Base-by-base conservation (phyloP, 495 filamentous ascomycete species). In the Penicillium cataractarum region DNA sequence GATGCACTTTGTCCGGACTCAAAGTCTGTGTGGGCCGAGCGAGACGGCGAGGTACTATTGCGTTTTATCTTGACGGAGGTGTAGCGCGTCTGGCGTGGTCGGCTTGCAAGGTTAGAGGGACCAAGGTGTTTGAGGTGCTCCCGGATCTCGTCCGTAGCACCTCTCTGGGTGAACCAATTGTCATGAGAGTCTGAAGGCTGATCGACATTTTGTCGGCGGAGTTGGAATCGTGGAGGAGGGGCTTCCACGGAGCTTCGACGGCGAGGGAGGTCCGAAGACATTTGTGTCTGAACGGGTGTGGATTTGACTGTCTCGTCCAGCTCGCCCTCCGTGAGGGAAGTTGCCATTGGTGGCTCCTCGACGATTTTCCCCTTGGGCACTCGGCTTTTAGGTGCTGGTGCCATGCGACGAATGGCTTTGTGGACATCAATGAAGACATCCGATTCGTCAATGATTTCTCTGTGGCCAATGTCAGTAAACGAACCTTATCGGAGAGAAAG, bases 341-440 rank as follows among this genome's bases (percentile, higher is more conserved):
- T 58, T 9, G 71, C 65, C 57, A 68, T 66, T 7, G 79, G 79
- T 15, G 78, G 70, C 54, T 82, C 76, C 69, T 85, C 77, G 35
- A 86, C 78, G 65, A 87, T 76, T 63, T 78, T 76, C 56, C 84
- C 83, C 68, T 89, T 88, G 19, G 83, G 80, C 51, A 87, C 77
- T 60, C 88, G 77, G 46, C 80, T 79, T 66, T 84, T 81, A 35
- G 89, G 89, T 0, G 89, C 89, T 8, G 87, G 87, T 24, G 84
- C 76, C 75, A 89, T 82, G 24, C 95, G 90, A 32, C 95, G 85
- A 64, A 99, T 97, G 7, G 94, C 96, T 75, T 97, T 98, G 79
- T 97, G 87, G 12, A 99, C 92, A 75, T 99, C 95, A 65, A 99
- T 88, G 66, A 92, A 99, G 22, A 99, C 93, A 71, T 97, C 93